A percentile compares a stretch with the other conserved stretches of the same genome.
Evolutionary conservation across 768 basidiomycete species (phyloP).

Genomic region (Gelatoporia subvermispora): DNA sequence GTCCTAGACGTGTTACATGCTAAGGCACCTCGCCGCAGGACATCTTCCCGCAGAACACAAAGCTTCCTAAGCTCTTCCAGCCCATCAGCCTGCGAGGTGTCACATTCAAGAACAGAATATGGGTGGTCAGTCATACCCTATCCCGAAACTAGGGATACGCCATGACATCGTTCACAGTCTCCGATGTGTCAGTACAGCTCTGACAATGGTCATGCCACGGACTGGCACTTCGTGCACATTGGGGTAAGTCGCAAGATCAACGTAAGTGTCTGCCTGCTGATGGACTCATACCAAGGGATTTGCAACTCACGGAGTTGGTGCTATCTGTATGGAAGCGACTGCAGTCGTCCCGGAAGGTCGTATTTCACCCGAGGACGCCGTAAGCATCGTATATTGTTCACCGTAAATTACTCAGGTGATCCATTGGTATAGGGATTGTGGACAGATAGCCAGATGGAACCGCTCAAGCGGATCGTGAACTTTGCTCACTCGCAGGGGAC

Average conservation of each 20-base stretch:
- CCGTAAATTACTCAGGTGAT: no score
- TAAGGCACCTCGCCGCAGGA: no score
- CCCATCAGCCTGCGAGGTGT: slow-evolving; percentile 40
- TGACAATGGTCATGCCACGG: slow-evolving; percentile 42
- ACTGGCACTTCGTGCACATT: slow-evolving; percentile 53
- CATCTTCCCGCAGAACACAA: slow-evolving; percentile 36
- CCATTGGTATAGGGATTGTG: no score
- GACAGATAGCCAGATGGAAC: slow-evolving; percentile 49
- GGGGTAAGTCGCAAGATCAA: neutral
- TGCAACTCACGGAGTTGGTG: slow-evolving; percentile 45
- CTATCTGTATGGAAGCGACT: slow-evolving; percentile 62
- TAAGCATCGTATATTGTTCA: no score
- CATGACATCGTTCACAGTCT: slow-evolving; percentile 30
- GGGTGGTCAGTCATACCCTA: slow-evolving; percentile 5
- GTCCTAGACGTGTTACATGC: no score
- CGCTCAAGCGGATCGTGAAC: slow-evolving; percentile 48
- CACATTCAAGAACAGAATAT: slow-evolving; percentile 26
- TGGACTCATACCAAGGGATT: slow-evolving; percentile 42
- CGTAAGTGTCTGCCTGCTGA: neutral
- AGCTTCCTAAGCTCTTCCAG: slow-evolving; percentile 44
- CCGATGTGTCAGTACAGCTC: slow-evolving; percentile 58
- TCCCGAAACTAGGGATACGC: no score
- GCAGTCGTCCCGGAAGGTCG: slow-evolving; percentile 54
- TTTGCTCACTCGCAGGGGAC: slow-evolving; percentile 66
- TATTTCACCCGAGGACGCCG: slow-evolving; percentile 50